These are phyloP conservation scores for Russula sp. DNA, from an alignment of 768 basidiomycete genomes.

Conservation along the genomic window DNA sequence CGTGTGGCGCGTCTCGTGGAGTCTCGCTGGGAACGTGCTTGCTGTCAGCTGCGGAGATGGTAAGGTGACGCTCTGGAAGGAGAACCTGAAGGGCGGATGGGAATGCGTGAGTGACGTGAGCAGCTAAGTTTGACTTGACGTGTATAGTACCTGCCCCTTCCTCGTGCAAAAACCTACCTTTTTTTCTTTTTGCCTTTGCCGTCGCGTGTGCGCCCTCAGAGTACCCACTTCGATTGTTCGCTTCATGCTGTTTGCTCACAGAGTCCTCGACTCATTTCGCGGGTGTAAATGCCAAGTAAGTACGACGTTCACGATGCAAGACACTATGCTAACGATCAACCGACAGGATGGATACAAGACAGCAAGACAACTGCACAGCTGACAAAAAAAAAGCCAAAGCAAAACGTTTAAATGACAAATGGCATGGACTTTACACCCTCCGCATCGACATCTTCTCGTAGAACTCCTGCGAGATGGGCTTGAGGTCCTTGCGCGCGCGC, in stretches of 20 bases:
- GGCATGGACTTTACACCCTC: background rate
- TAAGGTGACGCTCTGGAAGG: conserved; percentile 98
- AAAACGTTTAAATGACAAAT: background rate
- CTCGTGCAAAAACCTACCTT: background rate
- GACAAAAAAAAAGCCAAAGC: background rate
- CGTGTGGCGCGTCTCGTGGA: conserved; percentile 99
- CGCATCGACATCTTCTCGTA: conserved; percentile 37
- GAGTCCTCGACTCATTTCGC: background rate
- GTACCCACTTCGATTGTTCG: background rate
- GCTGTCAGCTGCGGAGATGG: conserved; percentile 98
- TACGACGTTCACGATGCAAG: background rate
- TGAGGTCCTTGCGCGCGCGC: conserved; percentile 35
- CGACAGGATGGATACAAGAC: background rate
- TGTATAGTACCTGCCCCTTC: conserved; percentile 12
- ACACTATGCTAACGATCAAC: background rate
- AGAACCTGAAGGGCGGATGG: conserved; percentile 91
- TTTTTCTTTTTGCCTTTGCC: background rate
- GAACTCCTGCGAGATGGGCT: conserved; percentile 39
- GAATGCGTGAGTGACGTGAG: conserved; percentile 96
- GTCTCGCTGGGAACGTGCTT: conserved; percentile 89
- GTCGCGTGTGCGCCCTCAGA: no score
- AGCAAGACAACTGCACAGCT: background rate
- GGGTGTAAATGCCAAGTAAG: background rate
- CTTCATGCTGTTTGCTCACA: background rate
- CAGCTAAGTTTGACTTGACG: conserved; percentile 43